Evolutionary conservation across 495 filamentous ascomycete species (phyloP).

Genomic region (Penicillium bovifimosum): DNA sequence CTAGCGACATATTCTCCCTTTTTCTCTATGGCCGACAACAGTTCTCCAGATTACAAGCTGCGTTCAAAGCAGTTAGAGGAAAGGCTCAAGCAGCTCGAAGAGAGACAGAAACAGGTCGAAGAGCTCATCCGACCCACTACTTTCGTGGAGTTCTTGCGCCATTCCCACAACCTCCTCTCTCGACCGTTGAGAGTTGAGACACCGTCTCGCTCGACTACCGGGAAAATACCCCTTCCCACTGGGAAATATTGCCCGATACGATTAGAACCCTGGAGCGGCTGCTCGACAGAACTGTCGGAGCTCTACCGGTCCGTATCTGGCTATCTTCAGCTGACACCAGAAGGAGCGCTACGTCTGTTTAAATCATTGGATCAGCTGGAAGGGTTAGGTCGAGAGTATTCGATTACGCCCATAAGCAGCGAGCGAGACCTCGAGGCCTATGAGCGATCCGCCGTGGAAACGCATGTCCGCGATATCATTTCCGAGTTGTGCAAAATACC

Average conservation of each 20-base stretch:
- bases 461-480: conserved; percentile 22
- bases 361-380: conserved; percentile 19
- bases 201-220: not conserved
- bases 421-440: conserved; percentile 31
- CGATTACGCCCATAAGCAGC: conserved; percentile 22
- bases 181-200: not conserved
- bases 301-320: conserved; percentile 22
- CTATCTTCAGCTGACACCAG: conserved; percentile 24
- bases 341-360: conserved; percentile 17
- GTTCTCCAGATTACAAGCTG: too few species aligned
- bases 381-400: conserved; percentile 4
- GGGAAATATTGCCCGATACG: conserved; percentile 22
- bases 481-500: too few species aligned
- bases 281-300: conserved; percentile 20
- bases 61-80: too few species aligned
- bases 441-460: conserved; percentile 24
- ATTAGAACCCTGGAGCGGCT: conserved; percentile 27
- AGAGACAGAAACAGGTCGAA: too few species aligned
- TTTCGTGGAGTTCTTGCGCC: too few species aligned
- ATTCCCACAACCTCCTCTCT: too few species aligned
- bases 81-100: too few species aligned
- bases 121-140: too few species aligned
- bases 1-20: too few species aligned
- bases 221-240: not conserved
- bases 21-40: too few species aligned